Conservation (phyloP, 2,329 filamentous ascomycete genomes). For the Aspergillus tubingensis region DNA sequence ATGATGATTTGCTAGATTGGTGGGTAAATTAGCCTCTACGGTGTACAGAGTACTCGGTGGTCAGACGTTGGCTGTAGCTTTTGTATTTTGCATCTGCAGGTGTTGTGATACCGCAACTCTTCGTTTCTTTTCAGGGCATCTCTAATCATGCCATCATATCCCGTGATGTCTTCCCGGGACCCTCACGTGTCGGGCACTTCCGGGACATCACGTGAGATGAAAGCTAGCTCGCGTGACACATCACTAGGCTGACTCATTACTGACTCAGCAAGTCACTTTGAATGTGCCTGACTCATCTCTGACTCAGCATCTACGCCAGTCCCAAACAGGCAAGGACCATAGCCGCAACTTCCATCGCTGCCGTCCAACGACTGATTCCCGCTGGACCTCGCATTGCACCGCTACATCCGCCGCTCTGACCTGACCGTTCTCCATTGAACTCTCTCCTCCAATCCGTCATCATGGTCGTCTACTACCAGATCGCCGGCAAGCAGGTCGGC, state of each 20-base stretch:
- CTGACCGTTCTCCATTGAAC: constrained; percentile 12
- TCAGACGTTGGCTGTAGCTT: not conserved
- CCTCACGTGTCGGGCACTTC: constrained; percentile 20
- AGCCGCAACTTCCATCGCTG: constrained; percentile 23
- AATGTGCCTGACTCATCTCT: constrained; percentile 5
- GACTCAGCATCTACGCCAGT: constrained; percentile 2
- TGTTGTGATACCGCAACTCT: no score
- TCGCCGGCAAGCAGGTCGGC: constrained; percentile 55
- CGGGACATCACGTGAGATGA: constrained; percentile 27
- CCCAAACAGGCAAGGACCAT: constrained; percentile 13
- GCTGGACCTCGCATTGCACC: constrained; percentile 32
- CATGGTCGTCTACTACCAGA: constrained; percentile 55
- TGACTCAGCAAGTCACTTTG: constrained; percentile 8
- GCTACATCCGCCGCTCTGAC: constrained; percentile 21
- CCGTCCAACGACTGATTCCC: constrained; percentile 19
- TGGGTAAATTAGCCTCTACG: not conserved
- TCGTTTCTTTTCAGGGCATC: no score
- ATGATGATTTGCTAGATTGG: not conserved
- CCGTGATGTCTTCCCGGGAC: constrained; percentile 15
- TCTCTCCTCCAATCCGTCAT: constrained; percentile 34
- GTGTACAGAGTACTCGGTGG: no score
- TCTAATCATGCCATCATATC: constrained; percentile 1
- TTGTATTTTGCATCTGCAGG: not conserved
- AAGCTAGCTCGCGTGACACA: not conserved
- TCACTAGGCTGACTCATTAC: constrained; percentile 4